Percentiles rank a stretch among this genome's conserved stretches.
Conservation (phyloP, 345 rosid genomes). For the Raphanus sativus region DNA sequence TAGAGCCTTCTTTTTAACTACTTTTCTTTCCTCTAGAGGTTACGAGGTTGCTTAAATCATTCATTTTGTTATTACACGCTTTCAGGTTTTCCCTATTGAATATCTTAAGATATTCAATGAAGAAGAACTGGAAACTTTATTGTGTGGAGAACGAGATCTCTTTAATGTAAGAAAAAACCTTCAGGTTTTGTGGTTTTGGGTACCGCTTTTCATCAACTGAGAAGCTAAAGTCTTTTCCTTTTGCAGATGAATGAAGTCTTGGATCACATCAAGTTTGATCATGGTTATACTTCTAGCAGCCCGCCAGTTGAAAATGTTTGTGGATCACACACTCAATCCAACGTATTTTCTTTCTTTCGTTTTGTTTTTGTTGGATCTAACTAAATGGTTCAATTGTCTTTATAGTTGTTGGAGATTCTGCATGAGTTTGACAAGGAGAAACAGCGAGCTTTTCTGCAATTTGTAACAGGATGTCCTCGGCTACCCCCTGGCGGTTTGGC, state of each 20-base stretch:
- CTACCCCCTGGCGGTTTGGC: constrained; percentile 95
- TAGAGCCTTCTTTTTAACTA: background rate
- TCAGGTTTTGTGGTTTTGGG: background rate
- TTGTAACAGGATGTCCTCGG: constrained; percentile 94
- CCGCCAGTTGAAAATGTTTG: constrained; percentile 65
- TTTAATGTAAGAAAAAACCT: constrained; percentile 58
- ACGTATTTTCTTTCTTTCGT: background rate
- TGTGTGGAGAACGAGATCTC: constrained; percentile 81
- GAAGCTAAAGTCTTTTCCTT: background rate
- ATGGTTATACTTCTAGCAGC: constrained; percentile 96
- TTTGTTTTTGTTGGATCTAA: background rate
- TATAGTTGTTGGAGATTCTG: constrained; percentile 73
- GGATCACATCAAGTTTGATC: constrained; percentile 96
- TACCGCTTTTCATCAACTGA: constrained; percentile 12
- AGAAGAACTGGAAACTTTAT: constrained; percentile 77
- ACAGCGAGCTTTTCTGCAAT: constrained; percentile 79
- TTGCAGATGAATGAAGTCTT: constrained; percentile 69
- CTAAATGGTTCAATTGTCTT: background rate
- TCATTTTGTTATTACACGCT: constrained; percentile 11
- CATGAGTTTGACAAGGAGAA: constrained; percentile 65
- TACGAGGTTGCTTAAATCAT: constrained; percentile 2
- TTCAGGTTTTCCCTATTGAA: constrained; percentile 75
- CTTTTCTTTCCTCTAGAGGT: background rate
- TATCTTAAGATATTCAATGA: constrained; percentile 75
- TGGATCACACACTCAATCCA: background rate